Evolutionary conservation across 164 flowering plant genomes (phyloP).

Genomic region (Magnolia changhungtana): DNA sequence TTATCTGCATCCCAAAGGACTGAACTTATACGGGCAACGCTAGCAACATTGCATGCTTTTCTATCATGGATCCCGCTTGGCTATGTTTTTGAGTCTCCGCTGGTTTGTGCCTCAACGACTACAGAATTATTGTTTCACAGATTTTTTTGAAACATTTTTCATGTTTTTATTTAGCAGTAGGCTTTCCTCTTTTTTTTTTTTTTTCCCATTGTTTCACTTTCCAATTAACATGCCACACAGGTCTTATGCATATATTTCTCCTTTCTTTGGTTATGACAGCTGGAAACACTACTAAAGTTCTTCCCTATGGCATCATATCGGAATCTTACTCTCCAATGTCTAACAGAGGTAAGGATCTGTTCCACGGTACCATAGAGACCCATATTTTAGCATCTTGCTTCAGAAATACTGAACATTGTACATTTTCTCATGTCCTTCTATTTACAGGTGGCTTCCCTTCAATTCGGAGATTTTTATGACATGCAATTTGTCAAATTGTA

Average conservation of each 20-base stretch:
- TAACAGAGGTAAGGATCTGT: slow-evolving; percentile 67
- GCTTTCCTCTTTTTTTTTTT: not conserved
- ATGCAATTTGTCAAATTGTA: slow-evolving; percentile 80
- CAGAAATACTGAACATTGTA: not conserved
- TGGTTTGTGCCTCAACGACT: slow-evolving; percentile 52
- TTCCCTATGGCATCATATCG: slow-evolving; percentile 79
- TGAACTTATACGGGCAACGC: slow-evolving; percentile 89
- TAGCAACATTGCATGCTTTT: slow-evolving; percentile 94
- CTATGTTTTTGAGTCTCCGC: slow-evolving; percentile 94
- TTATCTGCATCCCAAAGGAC: slow-evolving; percentile 92
- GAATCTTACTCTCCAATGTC: slow-evolving; percentile 89
- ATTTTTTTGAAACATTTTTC: not conserved
- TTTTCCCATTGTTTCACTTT: not conserved
- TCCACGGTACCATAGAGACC: not conserved
- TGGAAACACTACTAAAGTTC: slow-evolving; percentile 82
- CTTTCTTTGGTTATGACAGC: slow-evolving; percentile 31
- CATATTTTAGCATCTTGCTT: not conserved
- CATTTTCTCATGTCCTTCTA: not conserved
- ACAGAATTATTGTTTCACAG: not conserved
- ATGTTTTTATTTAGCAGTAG: not conserved
- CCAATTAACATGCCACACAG: too few species aligned
- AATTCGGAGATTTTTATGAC: slow-evolving; percentile 78
- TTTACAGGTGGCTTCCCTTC: slow-evolving; percentile 83
- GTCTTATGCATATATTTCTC: not conserved
- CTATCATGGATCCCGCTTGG: slow-evolving; percentile 99